These are phyloP conservation scores for Pleurotus salmoneostramineus DNA, from an alignment of 768 basidiomycete genomes.

Conservation along the genomic window DNA sequence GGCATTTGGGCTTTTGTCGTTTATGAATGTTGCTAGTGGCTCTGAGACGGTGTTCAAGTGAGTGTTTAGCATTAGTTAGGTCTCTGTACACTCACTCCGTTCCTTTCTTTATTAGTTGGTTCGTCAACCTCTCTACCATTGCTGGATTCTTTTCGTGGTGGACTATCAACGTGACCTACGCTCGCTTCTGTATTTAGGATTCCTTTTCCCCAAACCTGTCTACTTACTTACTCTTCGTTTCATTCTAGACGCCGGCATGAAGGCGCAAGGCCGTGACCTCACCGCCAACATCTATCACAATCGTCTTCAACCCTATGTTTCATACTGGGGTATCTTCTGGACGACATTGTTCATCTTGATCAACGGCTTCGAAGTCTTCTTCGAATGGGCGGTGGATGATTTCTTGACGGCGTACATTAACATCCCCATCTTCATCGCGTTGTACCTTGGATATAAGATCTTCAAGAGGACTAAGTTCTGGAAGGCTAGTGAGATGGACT, in stretches of 20 bases:
- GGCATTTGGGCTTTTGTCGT: constrained; percentile 44
- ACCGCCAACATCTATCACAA: constrained; percentile 60
- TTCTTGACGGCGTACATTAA: constrained; percentile 51
- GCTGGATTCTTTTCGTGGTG: constrained; percentile 69
- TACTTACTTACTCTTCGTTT: too few species aligned
- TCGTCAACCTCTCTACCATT: constrained; percentile 63
- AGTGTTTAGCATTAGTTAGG: constrained; percentile 13
- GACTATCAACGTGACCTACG: constrained; percentile 66
- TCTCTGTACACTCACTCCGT: neutral
- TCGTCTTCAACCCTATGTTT: constrained; percentile 58
- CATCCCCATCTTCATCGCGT: constrained; percentile 37
- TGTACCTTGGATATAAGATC: constrained; percentile 41
- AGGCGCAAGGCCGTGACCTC: constrained; percentile 61
- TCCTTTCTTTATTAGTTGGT: constrained; percentile 42
- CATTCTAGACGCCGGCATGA: constrained; percentile 62
- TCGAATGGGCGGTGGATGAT: constrained; percentile 47
- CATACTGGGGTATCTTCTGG: constrained; percentile 72
- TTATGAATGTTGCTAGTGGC: constrained; percentile 60
- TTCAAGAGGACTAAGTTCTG: constrained; percentile 37
- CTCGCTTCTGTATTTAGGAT: too few species aligned
- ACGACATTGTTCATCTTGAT: constrained; percentile 53
- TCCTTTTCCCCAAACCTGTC: too few species aligned
- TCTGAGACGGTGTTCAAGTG: constrained; percentile 55
- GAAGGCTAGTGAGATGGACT: constrained; percentile 64
- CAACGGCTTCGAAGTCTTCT: constrained; percentile 59